Evolutionary conservation across 306 rosid genomes (phyloP).

Genomic region (Prosopis cineraria): DNA sequence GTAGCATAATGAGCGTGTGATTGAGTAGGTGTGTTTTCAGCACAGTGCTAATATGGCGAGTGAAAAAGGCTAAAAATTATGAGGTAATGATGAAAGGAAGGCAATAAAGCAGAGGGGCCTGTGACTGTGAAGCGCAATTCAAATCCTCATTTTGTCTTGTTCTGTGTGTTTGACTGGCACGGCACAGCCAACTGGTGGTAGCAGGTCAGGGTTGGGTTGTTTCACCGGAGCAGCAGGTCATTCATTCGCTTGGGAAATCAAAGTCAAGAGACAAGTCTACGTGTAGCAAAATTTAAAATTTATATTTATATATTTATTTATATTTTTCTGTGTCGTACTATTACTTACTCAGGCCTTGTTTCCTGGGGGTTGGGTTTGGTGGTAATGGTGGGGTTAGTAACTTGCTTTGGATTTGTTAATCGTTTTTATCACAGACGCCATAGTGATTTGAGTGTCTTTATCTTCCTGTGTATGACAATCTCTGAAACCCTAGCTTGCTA

Average conservation of each 20-base stretch:
- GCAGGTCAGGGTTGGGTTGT: constrained; percentile 49
- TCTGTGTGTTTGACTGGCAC: constrained; percentile 40
- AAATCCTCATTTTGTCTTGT: constrained; percentile 35
- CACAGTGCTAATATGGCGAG: background rate
- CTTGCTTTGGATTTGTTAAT: background rate
- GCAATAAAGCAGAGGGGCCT: constrained; percentile 30
- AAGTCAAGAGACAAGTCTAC: background rate
- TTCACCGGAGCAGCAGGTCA: constrained; percentile 50
- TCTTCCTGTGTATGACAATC: background rate
- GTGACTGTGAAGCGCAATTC: background rate
- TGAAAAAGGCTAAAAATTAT: constrained; percentile 58
- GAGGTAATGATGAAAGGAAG: constrained; percentile 70
- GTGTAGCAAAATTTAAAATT: too few species aligned
- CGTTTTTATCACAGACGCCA: background rate
- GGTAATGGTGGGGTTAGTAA: background rate
- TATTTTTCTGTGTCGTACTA: background rate
- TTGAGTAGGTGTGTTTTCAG: background rate
- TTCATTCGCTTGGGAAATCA: constrained; percentile 24
- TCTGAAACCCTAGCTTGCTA: background rate
- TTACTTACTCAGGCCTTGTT: background rate
- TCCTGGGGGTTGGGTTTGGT: constrained; percentile 4
- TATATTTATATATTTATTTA: background rate
- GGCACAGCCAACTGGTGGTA: constrained; percentile 36
- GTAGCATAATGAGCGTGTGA: background rate
- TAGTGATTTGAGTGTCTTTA: background rate